These are phyloP conservation scores for Kodamaea fungicola DNA, from an alignment of 1,139 yeast species.

Conservation along the genomic window DNA sequence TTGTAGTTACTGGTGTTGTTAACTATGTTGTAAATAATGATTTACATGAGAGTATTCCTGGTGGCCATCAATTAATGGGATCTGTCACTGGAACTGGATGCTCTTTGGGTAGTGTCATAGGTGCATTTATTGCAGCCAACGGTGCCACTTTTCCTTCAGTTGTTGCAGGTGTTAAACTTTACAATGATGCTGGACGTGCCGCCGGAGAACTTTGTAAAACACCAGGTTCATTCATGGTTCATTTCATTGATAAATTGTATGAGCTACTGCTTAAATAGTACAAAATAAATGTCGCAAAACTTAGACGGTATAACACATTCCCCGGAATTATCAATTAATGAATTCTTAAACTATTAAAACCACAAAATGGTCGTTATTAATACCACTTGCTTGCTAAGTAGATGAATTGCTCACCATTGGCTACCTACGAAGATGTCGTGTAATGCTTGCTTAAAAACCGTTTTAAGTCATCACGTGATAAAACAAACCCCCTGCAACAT, in stretches of 20 bases:
- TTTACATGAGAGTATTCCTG: conserved; percentile 29
- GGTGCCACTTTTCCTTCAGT: conserved; percentile 35
- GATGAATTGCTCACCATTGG: background rate
- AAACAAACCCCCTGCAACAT: conserved; percentile 1
- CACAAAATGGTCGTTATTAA: no score
- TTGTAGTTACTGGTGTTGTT: conserved; percentile 58
- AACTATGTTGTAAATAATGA: conserved; percentile 27
- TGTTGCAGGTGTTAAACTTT: conserved; percentile 55
- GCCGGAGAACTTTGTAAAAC: conserved; percentile 42
- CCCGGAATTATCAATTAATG: no score
- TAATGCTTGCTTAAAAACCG: no score
- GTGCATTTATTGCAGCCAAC: conserved; percentile 52
- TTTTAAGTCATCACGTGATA: no score
- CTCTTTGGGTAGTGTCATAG: conserved; percentile 71
- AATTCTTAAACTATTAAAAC: no score
- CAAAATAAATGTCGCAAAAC: no score
- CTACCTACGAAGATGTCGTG: background rate
- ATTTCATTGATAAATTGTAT: conserved; percentile 45
- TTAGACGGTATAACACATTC: no score
- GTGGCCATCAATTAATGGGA: conserved; percentile 70
- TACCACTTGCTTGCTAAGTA: no score
- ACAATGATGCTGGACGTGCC: conserved; percentile 60
- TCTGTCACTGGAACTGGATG: conserved; percentile 89
- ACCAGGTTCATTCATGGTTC: conserved; percentile 51
- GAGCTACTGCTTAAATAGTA: background rate